A percentile compares a stretch with the other conserved stretches of the same genome.
These are phyloP conservation scores for Olyra latifolia DNA, from an alignment of 176 grass and related monocot genomes.

Conservation along the genomic window DNA sequence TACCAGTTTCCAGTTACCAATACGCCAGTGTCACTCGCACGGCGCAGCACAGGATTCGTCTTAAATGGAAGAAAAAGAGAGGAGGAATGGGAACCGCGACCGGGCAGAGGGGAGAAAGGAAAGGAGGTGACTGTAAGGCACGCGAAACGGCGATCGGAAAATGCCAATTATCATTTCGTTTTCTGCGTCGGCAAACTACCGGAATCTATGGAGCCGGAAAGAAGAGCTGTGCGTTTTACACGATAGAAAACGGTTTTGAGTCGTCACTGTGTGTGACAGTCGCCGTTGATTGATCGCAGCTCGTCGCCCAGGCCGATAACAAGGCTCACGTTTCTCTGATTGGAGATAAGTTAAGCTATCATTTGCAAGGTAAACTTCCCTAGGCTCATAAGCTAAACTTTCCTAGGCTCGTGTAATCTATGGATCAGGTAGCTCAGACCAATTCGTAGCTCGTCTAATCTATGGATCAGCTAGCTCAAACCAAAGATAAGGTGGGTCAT, in stretches of 20 bases:
- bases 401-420: not conserved
- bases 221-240: no score
- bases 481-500: constrained; percentile 9
- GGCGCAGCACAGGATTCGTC: constrained; percentile 2
- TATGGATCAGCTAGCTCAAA: constrained; percentile 13
- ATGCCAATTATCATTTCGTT: constrained; percentile 10
- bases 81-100: not conserved
- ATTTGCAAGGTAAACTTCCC: not conserved
- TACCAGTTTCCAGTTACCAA: no score
- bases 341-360: not conserved
- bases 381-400: no score
- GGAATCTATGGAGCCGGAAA: no score
- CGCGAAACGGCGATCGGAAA: not conserved
- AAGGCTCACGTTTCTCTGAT: not conserved
- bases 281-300: not conserved
- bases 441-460: not conserved
- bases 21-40: not conserved
- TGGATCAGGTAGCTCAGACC: constrained; percentile 2
- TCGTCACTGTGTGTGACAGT: not conserved
- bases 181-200: not conserved
- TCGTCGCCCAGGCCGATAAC: no score
- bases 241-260: not conserved
- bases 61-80: not conserved
- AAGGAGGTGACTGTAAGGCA: constrained; percentile 24
- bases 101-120: not conserved